These are phyloP conservation scores for Punica granatum DNA, from an alignment of 345 rosid genomes.

Conservation along the genomic window DNA sequence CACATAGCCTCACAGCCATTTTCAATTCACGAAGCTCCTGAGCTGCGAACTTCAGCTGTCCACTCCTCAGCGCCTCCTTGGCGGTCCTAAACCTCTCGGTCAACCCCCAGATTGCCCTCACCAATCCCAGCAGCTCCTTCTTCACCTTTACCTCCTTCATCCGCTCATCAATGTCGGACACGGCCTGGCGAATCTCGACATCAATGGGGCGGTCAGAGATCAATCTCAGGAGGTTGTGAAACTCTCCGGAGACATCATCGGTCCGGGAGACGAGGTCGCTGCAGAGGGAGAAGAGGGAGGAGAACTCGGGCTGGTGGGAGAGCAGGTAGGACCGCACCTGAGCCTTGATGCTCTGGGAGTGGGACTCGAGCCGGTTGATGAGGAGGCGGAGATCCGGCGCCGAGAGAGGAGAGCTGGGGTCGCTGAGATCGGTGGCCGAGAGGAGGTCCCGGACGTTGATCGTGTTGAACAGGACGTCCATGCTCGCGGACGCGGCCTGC, in stretches of 20 bases:
- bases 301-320: slow-evolving; percentile 69
- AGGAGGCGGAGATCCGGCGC: slow-evolving; percentile 99
- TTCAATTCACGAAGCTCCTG: slow-evolving; percentile 65
- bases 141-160: slow-evolving; percentile 52
- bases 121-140: slow-evolving; percentile 54
- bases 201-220: slow-evolving; percentile 60
- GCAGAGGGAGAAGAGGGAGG: slow-evolving; percentile 71
- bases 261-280: slow-evolving; percentile 55
- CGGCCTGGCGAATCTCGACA: slow-evolving; percentile 48
- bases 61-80: slow-evolving; percentile 46
- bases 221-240: slow-evolving; percentile 40
- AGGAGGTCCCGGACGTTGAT: slow-evolving; percentile 85
- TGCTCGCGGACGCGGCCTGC: neutral
- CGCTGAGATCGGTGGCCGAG: slow-evolving; percentile 66
- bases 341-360: slow-evolving; percentile 80
- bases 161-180: slow-evolving; percentile 48
- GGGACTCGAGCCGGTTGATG: slow-evolving; percentile 69
- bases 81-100: slow-evolving; percentile 56
- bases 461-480: slow-evolving; percentile 46
- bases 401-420: slow-evolving; percentile 72
- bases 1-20: slow-evolving; percentile 54
- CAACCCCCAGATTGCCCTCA: slow-evolving; percentile 50
- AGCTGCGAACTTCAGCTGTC: slow-evolving; percentile 64
- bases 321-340: slow-evolving; percentile 77
- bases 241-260: slow-evolving; percentile 29